phyloP scores from a whole-genome alignment of 179 eudicot species.

The Nepenthes alata region DNA sequence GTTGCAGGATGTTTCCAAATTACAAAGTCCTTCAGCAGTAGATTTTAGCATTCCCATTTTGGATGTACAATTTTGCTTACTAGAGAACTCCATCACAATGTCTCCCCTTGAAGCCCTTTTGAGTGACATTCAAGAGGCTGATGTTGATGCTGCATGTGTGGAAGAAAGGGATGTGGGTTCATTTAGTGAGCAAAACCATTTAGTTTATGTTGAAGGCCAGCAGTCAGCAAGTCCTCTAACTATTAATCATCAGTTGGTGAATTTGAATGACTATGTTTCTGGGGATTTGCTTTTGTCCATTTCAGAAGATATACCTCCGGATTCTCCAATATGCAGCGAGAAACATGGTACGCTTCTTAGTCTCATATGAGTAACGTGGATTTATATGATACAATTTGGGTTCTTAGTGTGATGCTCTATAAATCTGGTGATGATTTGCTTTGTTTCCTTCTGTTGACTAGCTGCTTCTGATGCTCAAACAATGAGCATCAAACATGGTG shows the following conservation, averaged over 20 bases:
- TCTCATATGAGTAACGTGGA: conserved; percentile 30
- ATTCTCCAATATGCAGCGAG: conserved; percentile 10
- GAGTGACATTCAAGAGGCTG: conserved; percentile 17
- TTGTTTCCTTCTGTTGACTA: not conserved
- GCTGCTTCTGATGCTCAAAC: not conserved
- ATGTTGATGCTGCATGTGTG: conserved; percentile 12
- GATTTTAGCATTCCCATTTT: conserved; percentile 65
- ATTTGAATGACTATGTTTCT: conserved; percentile 14
- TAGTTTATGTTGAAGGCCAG: conserved; percentile 14
- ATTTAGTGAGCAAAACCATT: conserved; percentile 10
- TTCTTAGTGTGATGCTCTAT: not conserved
- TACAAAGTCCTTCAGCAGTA: conserved; percentile 20
- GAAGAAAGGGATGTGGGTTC: conserved; percentile 15
- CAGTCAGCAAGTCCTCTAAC: conserved; percentile 7
- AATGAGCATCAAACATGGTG: not conserved
- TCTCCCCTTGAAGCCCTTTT: conserved; percentile 45
- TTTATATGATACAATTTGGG: not conserved
- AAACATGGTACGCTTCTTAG: conserved; percentile 18
- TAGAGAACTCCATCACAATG: conserved; percentile 13
- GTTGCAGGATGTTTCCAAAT: conserved; percentile 14
- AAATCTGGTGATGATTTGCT: conserved; percentile 2
- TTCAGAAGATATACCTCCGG: conserved; percentile 15
- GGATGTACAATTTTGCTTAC: conserved; percentile 55
- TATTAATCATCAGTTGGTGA: conserved; percentile 20
- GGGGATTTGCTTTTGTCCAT: not conserved